Evolutionary conservation across 805 yeast species (phyloP), one percentile per base, ranked within the genome.

Genomic region (Yarrowia divulgata): DNA sequence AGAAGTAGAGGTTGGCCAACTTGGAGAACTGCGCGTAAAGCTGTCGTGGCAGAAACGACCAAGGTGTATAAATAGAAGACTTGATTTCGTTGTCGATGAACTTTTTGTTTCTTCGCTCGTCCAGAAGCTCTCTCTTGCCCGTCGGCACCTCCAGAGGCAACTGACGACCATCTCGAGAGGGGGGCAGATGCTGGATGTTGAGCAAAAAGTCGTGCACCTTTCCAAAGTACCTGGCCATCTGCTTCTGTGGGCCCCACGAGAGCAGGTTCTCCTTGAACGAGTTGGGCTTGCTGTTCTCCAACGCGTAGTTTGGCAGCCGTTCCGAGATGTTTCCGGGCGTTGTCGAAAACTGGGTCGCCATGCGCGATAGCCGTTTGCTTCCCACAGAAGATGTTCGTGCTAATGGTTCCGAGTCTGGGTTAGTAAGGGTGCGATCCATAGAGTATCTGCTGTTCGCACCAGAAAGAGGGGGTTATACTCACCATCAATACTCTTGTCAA

Each of bases 21-120:
- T 92, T 94, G 32, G 97, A 91, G 75, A 95, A 94, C 78, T 95
- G 99, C 3, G 95, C 97, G 71, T 87, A 83, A 46, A 95, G 77
- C 75, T 95, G 98, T 71, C 93, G 86, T 1, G 99, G 99, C 1
- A 95, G 73, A 74, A 95, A 95, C 58, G 93, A 85, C 76, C 88
- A 87, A 2, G 90, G 70, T 1, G 93, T 88, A 79, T 95, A 95
- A 74, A 93, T 87, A 2, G 98, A 90, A 0, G 98, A 93, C 0
- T 96, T 90, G 70, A 95, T 89, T 37, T 83, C 73, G 77, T 95
- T 95, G 70, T 83, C 77, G 69, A 84, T 74, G 77, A 89, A 94
- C 0, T 91, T 87, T 50, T 77, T 82, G 7, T 82, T 78, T 7
- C 84, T 85, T 71, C 97, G 82, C 75, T 90, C 95, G 77, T 94